Conservation (phyloP, 345 rosid genomes). For the Passiflora organensis region DNA sequence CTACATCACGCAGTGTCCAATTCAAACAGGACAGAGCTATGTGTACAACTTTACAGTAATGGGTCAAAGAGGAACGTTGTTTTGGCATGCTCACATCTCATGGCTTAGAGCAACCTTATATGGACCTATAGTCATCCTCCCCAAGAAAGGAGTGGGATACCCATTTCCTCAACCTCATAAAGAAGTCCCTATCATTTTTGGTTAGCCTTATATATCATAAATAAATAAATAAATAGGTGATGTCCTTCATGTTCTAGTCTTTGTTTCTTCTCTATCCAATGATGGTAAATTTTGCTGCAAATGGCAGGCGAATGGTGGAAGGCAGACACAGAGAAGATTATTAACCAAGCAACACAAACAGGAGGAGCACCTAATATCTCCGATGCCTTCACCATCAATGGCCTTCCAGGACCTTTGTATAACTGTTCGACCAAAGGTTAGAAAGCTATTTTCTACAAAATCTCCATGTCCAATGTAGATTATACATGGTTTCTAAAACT, state of each 20-base stretch:
- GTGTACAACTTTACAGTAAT: slow-evolving; percentile 43
- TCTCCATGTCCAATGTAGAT: too few relatives aligned
- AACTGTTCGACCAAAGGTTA: slow-evolving; percentile 50
- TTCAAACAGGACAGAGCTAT: slow-evolving; percentile 43
- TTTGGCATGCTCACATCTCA: slow-evolving; percentile 55
- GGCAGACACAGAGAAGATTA: slow-evolving; percentile 37
- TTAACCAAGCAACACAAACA: slow-evolving; percentile 42
- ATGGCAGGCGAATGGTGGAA: slow-evolving; percentile 58
- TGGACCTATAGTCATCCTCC: slow-evolving; percentile 49
- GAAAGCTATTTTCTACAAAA: too few relatives aligned
- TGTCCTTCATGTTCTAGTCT: too few relatives aligned
- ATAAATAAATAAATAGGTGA: too few relatives aligned
- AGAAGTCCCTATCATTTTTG: slow-evolving; percentile 45
- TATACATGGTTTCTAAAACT: too few relatives aligned
- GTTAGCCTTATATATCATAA: slow-evolving; percentile 16
- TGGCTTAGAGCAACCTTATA: slow-evolving; percentile 45
- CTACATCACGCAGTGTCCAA: slow-evolving; percentile 47
- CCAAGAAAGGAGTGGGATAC: slow-evolving; percentile 32
- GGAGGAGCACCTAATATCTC: slow-evolving; percentile 51
- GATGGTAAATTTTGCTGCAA: neutral
- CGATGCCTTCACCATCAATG: slow-evolving; percentile 54
- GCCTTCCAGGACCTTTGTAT: slow-evolving; percentile 42
- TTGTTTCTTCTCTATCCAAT: too few relatives aligned
- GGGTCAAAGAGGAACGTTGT: slow-evolving; percentile 50
- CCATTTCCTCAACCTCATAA: slow-evolving; percentile 46